Evolutionary conservation across 257 asterid species (phyloP).

Genomic region (Przewalskia tangutica): DNA sequence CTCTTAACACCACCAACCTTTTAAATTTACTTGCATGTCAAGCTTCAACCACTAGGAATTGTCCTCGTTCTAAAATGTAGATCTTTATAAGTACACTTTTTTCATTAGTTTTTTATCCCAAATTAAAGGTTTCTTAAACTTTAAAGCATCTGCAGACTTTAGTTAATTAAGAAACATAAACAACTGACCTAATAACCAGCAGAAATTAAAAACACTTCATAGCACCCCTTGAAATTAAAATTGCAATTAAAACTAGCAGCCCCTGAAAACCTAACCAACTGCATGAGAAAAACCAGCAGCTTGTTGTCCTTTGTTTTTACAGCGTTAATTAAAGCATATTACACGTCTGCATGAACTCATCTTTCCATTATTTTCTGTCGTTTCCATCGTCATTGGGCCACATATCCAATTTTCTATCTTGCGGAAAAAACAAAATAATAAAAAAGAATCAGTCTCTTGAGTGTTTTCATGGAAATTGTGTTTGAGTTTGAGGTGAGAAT

Average conservation of each 20-base stretch:
- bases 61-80: background rate
- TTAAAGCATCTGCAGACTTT: background rate
- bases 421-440: background rate
- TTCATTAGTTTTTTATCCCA: background rate
- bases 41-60: background rate
- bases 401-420: background rate
- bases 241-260: slow-evolving; percentile 18
- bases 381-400: slow-evolving; percentile 1
- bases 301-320: background rate
- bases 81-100: background rate
- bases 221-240: slow-evolving; percentile 23
- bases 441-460: background rate
- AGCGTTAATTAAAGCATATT: background rate
- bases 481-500: slow-evolving; percentile 13
- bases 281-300: slow-evolving; percentile 26
- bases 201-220: background rate
- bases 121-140: background rate
- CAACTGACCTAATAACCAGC: background rate
- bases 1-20: background rate
- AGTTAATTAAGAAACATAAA: no score
- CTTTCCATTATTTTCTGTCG: background rate
- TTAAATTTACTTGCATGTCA: background rate
- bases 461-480: background rate
- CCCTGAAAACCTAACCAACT: slow-evolving; percentile 9
- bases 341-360: background rate